These are phyloP conservation scores for Tulasnella sp. DNA, from an alignment of 768 basidiomycete species.

Conservation along the genomic window DNA sequence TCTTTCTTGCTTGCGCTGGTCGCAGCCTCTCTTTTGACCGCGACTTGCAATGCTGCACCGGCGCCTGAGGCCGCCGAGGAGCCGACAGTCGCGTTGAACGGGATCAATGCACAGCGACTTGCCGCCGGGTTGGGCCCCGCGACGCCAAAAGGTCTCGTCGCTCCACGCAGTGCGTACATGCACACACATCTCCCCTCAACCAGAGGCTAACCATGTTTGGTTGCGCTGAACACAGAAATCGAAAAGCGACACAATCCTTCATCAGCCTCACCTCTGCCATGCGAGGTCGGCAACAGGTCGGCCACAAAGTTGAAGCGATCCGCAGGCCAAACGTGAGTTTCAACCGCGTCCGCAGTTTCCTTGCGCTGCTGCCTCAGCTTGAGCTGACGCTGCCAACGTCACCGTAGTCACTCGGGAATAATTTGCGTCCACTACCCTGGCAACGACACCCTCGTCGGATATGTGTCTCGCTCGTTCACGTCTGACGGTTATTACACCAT, in stretches of 20 bases:
- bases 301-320: neutral
- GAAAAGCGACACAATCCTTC: neutral
- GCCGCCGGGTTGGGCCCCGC: slow-evolving; percentile 9
- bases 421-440: neutral
- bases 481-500: slow-evolving; percentile 6
- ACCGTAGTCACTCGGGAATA: neutral
- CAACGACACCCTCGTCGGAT: slow-evolving; percentile 1
- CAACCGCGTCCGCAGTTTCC: neutral
- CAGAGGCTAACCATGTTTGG: neutral
- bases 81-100: neutral
- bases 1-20: neutral
- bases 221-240: neutral
- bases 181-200: neutral
- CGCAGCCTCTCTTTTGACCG: neutral
- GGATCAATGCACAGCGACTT: slow-evolving; percentile 14
- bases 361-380: neutral
- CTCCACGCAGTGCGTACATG: neutral
- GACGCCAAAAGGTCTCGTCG: neutral
- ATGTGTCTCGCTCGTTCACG: slow-evolving; percentile 10
- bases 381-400: neutral
- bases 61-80: neutral
- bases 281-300: neutral
- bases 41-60: neutral
- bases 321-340: neutral
- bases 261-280: neutral